phyloP scores from a whole-genome alignment of 257 asterid species.

The Ophiorrhiza pumila region DNA sequence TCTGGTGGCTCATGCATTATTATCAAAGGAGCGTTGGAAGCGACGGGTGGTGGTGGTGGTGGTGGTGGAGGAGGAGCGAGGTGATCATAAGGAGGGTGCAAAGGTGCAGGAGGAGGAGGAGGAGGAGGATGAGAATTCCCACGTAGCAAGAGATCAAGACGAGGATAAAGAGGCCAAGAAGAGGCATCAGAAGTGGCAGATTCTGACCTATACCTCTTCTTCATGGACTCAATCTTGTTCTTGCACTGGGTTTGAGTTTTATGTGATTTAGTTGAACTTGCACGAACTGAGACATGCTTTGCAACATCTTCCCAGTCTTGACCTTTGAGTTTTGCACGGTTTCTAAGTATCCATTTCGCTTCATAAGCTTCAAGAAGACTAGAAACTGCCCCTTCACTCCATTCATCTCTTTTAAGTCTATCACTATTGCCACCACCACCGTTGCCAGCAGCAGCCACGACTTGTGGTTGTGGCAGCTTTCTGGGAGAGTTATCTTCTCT shows the following conservation, averaged over 20 bases:
- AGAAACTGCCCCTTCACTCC: slow-evolving; percentile 91
- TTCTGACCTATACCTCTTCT: slow-evolving; percentile 86
- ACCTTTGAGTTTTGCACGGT: slow-evolving; percentile 83
- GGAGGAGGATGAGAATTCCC: slow-evolving; percentile 49
- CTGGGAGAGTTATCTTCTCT: slow-evolving; percentile 40
- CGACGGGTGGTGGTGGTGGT: background rate
- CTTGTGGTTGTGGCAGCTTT: slow-evolving; percentile 34
- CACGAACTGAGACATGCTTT: slow-evolving; percentile 53
- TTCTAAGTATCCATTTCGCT: slow-evolving; percentile 71
- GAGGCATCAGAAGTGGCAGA: slow-evolving; percentile 58
- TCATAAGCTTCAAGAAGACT: slow-evolving; percentile 76
- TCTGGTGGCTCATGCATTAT: slow-evolving; percentile 18
- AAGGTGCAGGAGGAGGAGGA: too few species aligned
- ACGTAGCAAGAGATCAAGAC: slow-evolving; percentile 75
- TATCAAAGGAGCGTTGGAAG: background rate
- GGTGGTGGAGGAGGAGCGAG: background rate
- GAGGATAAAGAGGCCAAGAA: slow-evolving; percentile 73
- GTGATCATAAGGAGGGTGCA: slow-evolving; percentile 1
- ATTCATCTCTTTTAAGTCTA: slow-evolving; percentile 72
- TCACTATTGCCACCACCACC: slow-evolving; percentile 26
- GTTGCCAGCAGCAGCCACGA: background rate
- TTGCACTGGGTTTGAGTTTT: slow-evolving; percentile 89
- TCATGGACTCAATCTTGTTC: slow-evolving; percentile 92
- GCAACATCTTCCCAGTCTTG: slow-evolving; percentile 96
- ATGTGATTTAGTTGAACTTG: slow-evolving; percentile 34